Evolutionary conservation across 805 yeast species (phyloP), one percentile per base, ranked within the genome.

Genomic region (Kodamaea kakaduensis): DNA sequence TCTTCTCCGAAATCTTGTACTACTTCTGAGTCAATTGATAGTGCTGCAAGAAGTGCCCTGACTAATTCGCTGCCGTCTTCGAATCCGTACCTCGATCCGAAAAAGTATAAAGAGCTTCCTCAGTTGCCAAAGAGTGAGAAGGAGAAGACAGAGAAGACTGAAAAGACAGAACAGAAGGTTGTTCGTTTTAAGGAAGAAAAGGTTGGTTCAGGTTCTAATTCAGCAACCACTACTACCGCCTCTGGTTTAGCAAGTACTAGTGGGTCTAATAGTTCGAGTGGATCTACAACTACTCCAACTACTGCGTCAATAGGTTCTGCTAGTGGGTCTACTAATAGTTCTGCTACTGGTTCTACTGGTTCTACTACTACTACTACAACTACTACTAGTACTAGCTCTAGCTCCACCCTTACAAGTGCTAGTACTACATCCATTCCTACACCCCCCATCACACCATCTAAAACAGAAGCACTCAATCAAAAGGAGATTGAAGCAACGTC

Each of bases 61-160:
- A 26, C 29, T 12, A 5, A 15, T n/a, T 26, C 29, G 4, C 29
- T 26, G 29, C 19, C 9, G 6, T 19, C 22, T 6, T 7, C 29
- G 6, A 8, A 8, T 26, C 17, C 29, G n/a, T 26, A 6, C 19
- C 8, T 26, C n/a, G 29, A 26, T 4, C 5, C 6, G 10, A 25
- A 8, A 19, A 19, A 9, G 9, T n/a, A 26, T 5, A 26, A 26
- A 13, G 29, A 26, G 4, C 17, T 26, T 18, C 29, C 29, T 6
- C 29, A 13, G 19, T 12, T 26, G 19, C 29, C 29, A 23, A 23
- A n/a, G n/a, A n/a, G 22, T 19, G 6, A 9, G 22, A n/a, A n/a
- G n/a, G n/a, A n/a, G n/a, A n/a, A n/a, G n/a, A n/a, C n/a, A n/a
- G n/a, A n/a, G n/a, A n/a, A n/a, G n/a, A n/a, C n/a, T n/a, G n/a